phyloP scores from a whole-genome alignment of 2,329 filamentous ascomycete species.

The Epichloe coenophiala region DNA sequence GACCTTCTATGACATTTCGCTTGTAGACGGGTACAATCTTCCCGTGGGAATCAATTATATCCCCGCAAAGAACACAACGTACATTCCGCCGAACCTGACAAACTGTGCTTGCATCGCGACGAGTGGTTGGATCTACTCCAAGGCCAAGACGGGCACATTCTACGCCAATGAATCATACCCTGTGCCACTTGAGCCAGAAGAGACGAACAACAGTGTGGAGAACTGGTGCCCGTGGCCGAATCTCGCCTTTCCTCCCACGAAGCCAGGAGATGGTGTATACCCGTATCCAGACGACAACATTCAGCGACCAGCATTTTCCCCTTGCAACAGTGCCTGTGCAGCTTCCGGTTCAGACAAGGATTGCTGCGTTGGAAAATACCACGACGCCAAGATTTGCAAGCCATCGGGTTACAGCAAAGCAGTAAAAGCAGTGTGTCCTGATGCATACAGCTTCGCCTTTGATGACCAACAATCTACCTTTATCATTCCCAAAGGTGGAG shows the following conservation, averaged over 20 bases:
- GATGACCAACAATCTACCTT: constrained; percentile 47
- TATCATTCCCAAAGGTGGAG: constrained; percentile 52
- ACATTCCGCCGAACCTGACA: constrained; percentile 63
- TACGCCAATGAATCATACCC: constrained; percentile 54
- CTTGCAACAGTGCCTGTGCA: constrained; percentile 65
- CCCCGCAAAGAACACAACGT: constrained; percentile 45
- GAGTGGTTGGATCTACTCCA: constrained; percentile 43
- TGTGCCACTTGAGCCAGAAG: constrained; percentile 49
- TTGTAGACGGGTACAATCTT: constrained; percentile 77
- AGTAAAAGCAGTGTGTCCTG: constrained; percentile 66
- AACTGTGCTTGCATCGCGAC: constrained; percentile 69
- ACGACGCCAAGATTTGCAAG: constrained; percentile 48
- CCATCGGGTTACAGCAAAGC: constrained; percentile 54
- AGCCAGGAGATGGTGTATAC: constrained; percentile 63
- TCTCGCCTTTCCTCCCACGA: constrained; percentile 52
- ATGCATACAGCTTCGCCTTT: constrained; percentile 69
- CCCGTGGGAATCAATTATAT: constrained; percentile 51
- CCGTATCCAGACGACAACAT: constrained; percentile 69
- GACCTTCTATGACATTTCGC: constrained; percentile 72
- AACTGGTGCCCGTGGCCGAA: constrained; percentile 74
- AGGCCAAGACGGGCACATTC: constrained; percentile 38
- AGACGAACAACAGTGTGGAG: constrained; percentile 42
- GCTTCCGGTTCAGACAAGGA: constrained; percentile 53
- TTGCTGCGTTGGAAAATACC: constrained; percentile 62
- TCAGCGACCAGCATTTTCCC: constrained; percentile 57